phyloP scores from a whole-genome alignment of 192 early-diverging fungal genomes.

The Coemansia sp. region DNA sequence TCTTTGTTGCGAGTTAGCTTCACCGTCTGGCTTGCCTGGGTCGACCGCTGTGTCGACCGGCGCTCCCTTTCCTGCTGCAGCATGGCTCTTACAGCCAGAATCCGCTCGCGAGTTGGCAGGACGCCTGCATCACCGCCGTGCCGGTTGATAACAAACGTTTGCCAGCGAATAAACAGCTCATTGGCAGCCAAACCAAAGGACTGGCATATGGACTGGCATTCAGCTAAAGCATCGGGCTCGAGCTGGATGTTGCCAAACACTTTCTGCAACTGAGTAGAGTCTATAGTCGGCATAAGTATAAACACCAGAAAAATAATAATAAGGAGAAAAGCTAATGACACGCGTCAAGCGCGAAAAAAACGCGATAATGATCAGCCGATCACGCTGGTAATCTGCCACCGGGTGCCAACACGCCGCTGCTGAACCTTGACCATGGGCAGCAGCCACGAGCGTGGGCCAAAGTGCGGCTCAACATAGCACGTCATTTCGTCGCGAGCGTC shows the following conservation, averaged over 20 bases:
- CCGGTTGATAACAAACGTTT: slow-evolving; percentile 43
- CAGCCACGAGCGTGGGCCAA: slow-evolving; percentile 70
- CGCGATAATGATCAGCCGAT: slow-evolving; percentile 26
- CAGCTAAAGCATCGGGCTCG: slow-evolving; percentile 37
- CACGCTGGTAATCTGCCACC: slow-evolving; percentile 59
- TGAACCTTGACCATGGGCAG: slow-evolving; percentile 65
- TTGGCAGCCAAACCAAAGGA: slow-evolving; percentile 29
- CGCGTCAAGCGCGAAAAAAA: slow-evolving; percentile 1
- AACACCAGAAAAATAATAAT: background rate
- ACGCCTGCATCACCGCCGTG: slow-evolving; percentile 33
- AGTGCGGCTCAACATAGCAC: slow-evolving; percentile 63
- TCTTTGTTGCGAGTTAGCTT: slow-evolving; percentile 46
- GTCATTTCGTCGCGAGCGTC: slow-evolving; percentile 57
- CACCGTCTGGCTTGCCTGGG: slow-evolving; percentile 10
- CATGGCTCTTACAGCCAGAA: slow-evolving; percentile 32
- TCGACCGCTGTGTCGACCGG: slow-evolving; percentile 27
- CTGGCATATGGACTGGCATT: slow-evolving; percentile 46
- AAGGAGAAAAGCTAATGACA: background rate
- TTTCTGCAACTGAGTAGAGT: slow-evolving; percentile 26
- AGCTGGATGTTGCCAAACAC: slow-evolving; percentile 36
- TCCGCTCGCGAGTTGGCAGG: slow-evolving; percentile 45
- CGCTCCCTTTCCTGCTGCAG: slow-evolving; percentile 41
- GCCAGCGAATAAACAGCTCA: slow-evolving; percentile 52
- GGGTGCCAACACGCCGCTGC: slow-evolving; percentile 59
- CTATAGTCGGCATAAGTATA: slow-evolving; percentile 19